Evolutionary conservation across 1,284 basidiomycete species (phyloP), one percentile per base, ranked within the genome.

Genomic region (Exobasidium cylindrosporum): DNA sequence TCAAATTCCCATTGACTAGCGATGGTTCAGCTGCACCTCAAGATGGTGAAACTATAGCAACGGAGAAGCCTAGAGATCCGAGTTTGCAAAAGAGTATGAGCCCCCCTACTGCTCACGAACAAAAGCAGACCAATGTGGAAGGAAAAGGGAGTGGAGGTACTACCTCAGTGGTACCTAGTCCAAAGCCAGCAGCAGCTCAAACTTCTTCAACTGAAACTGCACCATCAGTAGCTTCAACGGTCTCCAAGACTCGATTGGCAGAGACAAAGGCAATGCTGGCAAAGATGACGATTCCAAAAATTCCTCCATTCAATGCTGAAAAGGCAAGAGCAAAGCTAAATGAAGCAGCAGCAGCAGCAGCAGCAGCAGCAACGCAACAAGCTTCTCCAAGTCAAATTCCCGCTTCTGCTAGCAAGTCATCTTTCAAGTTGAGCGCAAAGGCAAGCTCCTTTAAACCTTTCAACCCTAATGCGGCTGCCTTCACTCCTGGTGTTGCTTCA

Each of bases 1-100:
- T 96, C 58, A 94, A 93, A 77, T 89, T 92, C 77, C 91, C 92
- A 6, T 91, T 97, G 68, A 94, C 92, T 11, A 89, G 91, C 52
- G 95, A 97, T 80, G 86, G 97, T 58, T 88, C 96, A n/a, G 86
- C 89, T 3, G 92, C 40, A 4, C 14, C 26, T 14, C n/a, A 23
- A 50, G 13, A 21, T 24, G 21, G 26, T 2, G 13, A 5, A 24
- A 24, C n/a, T 21, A 35, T 3, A 14, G 31, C 53, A 24, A n/a
- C 13, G 32, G 70, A 70, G 61, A 78, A 71, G 65, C 72, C 72
- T 21, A 62, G 72, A 23, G 70, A 74, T 54, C 70, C 72, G 4
- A 67, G 59, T 54, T 63, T 73, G 49, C 69, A 71, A 52, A 76
- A 71, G 67, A 73, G 69, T 45, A 63, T 64, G 30, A 74, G 72